Evolutionary conservation across 2,329 filamentous ascomycete species (phyloP).

Genomic region (Reticulascus tulasneorum): DNA sequence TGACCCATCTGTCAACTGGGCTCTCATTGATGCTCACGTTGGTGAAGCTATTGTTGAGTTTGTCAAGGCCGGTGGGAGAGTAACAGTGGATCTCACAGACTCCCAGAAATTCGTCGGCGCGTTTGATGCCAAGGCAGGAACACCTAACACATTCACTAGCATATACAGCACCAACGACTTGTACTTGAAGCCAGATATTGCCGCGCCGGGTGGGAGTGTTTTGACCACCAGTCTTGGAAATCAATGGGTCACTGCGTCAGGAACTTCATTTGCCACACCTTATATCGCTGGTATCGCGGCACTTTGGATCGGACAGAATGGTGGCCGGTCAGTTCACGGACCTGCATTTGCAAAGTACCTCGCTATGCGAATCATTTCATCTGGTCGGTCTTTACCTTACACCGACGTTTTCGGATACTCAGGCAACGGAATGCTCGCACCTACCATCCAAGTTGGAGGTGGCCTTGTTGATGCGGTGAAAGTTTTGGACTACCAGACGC

Average conservation of each 20-base stretch:
- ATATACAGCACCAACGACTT: constrained; percentile 38
- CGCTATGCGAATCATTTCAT: constrained; percentile 27
- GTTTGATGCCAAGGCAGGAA: constrained; percentile 21
- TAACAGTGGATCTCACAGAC: constrained; percentile 15
- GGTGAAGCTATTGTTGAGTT: constrained; percentile 15
- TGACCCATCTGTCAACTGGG: constrained; percentile 15
- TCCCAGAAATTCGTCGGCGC: constrained; percentile 15
- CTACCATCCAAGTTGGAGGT: constrained; percentile 42
- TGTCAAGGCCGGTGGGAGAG: constrained; percentile 12
- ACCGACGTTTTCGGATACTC: constrained; percentile 5
- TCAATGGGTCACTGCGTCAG: constrained; percentile 34
- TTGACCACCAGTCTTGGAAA: constrained; percentile 33
- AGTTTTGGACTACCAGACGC: constrained; percentile 27
- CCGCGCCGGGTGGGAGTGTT: constrained; percentile 35
- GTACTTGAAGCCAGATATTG: constrained; percentile 33
- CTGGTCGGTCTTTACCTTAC: constrained; percentile 25
- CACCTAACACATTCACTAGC: constrained; percentile 29
- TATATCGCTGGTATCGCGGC: constrained; percentile 30
- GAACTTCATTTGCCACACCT: constrained; percentile 58
- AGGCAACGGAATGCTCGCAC: constrained; percentile 17
- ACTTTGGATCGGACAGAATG: constrained; percentile 19
- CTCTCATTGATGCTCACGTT: constrained; percentile 12
- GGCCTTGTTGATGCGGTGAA: constrained; percentile 55
- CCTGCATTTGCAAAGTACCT: constrained; percentile 26
- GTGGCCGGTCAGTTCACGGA: constrained; percentile 12